Conservation (phyloP, 1,139 yeast species). For the Yamadazyma pseudoaaseri region DNA sequence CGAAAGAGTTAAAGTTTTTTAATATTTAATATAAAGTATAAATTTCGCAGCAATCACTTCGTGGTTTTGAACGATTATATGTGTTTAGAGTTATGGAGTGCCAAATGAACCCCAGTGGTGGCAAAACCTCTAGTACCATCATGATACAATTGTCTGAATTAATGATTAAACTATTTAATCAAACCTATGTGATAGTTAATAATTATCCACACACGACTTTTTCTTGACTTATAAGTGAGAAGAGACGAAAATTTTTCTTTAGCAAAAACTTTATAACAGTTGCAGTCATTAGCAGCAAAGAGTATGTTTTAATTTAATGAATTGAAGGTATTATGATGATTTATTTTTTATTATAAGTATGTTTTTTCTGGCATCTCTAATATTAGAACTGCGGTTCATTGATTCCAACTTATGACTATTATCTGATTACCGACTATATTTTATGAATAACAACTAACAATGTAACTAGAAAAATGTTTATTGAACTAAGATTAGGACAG, state of each 20-base stretch:
- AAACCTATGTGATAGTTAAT: neutral
- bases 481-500: too few relatives aligned
- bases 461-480: too few relatives aligned
- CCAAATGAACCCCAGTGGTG: too few relatives aligned
- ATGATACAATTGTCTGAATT: too few relatives aligned
- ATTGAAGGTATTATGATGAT: slow-evolving; percentile 25
- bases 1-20: neutral
- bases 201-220: slow-evolving; percentile 6
- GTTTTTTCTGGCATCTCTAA: slow-evolving; percentile 76
- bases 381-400: slow-evolving; percentile 63
- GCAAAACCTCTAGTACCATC: too few relatives aligned
- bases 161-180: too few relatives aligned
- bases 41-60: slow-evolving; percentile 5
- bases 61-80: too few relatives aligned
- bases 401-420: slow-evolving; percentile 49
- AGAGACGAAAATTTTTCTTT: slow-evolving; percentile 5
- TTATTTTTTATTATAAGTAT: slow-evolving; percentile 44
- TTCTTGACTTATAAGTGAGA: neutral
- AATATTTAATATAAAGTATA: slow-evolving; percentile 1
- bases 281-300: too few relatives aligned
- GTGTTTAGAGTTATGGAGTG: too few relatives aligned
- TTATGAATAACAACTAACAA: slow-evolving; percentile 2
- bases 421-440: slow-evolving; percentile 15
- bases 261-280: too few relatives aligned
- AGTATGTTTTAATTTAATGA: too few relatives aligned